Conservation (phyloP, 352 stramenopile genomes). For the Pythium grandisporangium region DNA sequence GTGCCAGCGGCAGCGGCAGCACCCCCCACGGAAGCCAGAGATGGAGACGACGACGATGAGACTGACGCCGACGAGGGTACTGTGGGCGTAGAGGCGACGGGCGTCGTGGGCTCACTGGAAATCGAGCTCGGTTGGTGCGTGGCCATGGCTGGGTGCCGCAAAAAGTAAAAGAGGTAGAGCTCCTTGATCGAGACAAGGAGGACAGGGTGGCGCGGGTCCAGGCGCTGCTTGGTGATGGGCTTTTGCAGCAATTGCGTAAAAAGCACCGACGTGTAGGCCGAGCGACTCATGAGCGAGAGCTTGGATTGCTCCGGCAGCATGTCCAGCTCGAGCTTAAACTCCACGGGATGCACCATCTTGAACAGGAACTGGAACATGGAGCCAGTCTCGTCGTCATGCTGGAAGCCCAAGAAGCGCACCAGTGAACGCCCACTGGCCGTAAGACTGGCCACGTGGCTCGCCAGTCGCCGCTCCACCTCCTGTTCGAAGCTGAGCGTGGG, state of each 20-base stretch:
- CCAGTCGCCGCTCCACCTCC: constrained; percentile 38
- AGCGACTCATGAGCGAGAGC: constrained; percentile 58
- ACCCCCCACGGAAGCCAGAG: too few species aligned
- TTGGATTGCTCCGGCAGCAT: constrained; percentile 79
- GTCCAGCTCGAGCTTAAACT: constrained; percentile 75
- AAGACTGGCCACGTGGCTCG: constrained; percentile 39
- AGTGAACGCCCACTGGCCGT: constrained; percentile 39
- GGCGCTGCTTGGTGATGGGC: constrained; percentile 61
- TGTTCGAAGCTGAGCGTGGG: constrained; percentile 17
- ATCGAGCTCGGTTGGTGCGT: constrained; percentile 43
- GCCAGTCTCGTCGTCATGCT: constrained; percentile 50
- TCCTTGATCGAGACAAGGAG: constrained; percentile 80
- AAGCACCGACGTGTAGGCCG: constrained; percentile 48
- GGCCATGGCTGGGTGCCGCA: constrained; percentile 65
- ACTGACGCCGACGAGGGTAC: constrained; percentile 3
- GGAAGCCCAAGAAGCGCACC: constrained; percentile 43
- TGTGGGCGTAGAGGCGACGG: too few species aligned
- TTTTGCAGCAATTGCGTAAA: constrained; percentile 83
- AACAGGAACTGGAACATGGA: constrained; percentile 82
- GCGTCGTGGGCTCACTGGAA: constrained; percentile 3
- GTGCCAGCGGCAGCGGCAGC: too few species aligned
- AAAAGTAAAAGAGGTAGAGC: constrained; percentile 80
- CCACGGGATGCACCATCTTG: constrained; percentile 57
- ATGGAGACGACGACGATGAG: background rate
- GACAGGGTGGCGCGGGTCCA: constrained; percentile 67